Evolutionary conservation across 192 early-diverging fungal genomes (phyloP).

Genomic region (Coemansia umbellata): DNA sequence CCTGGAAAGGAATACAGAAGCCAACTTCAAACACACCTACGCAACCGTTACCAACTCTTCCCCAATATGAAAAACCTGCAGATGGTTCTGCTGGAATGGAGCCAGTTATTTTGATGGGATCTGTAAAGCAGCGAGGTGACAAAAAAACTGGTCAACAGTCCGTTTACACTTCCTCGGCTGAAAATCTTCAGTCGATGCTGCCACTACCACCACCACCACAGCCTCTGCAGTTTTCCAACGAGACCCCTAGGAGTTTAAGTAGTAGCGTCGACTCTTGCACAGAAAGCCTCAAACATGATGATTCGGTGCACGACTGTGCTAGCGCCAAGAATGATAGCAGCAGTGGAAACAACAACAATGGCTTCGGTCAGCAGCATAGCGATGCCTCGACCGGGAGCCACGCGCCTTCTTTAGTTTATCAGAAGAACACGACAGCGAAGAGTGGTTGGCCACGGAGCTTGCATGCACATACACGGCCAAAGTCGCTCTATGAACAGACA

Average conservation of each 20-base stretch:
- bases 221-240: not conserved
- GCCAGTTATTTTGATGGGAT: constrained; percentile 27
- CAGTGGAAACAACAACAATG: too few relatives aligned
- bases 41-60: not conserved
- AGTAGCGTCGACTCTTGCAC: too few relatives aligned
- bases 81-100: not conserved
- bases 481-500: constrained; percentile 42
- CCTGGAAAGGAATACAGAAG: not conserved
- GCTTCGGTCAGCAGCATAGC: too few relatives aligned
- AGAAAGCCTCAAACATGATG: too few relatives aligned
- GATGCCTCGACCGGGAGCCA: too few relatives aligned
- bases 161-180: not conserved
- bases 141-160: constrained; percentile 7
- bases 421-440: not conserved
- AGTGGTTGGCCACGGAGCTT: not conserved
- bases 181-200: too few relatives aligned
- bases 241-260: too few relatives aligned
- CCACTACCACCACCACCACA: not conserved
- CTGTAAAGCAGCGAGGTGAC: constrained; percentile 28
- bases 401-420: not conserved
- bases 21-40: not conserved
- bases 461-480: constrained; percentile 21
- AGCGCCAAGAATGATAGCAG: not conserved
- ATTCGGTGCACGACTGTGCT: too few relatives aligned
- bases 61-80: not conserved